Evolutionary conservation across 108 stramenopile genomes (phyloP).

Genomic region (Cyclotella kingstonii): DNA sequence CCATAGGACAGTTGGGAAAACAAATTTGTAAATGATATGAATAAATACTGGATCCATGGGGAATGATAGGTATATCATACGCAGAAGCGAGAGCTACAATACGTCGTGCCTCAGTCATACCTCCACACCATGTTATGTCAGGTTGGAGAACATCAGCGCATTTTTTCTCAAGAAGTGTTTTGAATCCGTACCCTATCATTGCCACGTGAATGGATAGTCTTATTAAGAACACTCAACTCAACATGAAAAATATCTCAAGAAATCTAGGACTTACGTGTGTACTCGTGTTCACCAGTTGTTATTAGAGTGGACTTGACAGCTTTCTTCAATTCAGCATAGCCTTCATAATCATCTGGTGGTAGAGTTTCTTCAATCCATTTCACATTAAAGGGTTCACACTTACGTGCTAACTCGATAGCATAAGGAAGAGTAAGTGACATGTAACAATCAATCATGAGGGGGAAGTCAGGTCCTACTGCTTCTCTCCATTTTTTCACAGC

Average conservation of each 20-base stretch:
- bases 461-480: conserved; percentile 59
- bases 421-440: conserved; percentile 65
- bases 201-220: not conserved
- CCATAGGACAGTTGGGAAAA: conserved; percentile 60
- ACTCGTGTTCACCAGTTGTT: conserved; percentile 72
- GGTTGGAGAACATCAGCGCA: conserved; percentile 66
- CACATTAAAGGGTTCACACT: conserved; percentile 54
- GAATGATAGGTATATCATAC: conserved; percentile 62
- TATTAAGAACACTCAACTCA: not conserved
- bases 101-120: conserved; percentile 65
- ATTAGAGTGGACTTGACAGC: conserved; percentile 47
- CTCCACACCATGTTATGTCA: conserved; percentile 74
- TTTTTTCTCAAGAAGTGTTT: conserved; percentile 52
- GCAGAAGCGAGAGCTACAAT: conserved; percentile 63
- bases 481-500: conserved; percentile 57
- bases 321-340: conserved; percentile 52
- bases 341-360: conserved; percentile 63
- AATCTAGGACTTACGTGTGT: conserved; percentile 44
- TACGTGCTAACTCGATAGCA: conserved; percentile 55
- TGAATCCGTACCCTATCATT: conserved; percentile 52
- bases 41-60: conserved; percentile 61
- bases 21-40: conserved; percentile 71
- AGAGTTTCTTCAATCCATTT: conserved; percentile 74
- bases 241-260: not conserved
- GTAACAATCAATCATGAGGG: conserved; percentile 69